Conservation (phyloP, 2,329 filamentous ascomycete genomes). For the Trichoderma guizhouense region DNA sequence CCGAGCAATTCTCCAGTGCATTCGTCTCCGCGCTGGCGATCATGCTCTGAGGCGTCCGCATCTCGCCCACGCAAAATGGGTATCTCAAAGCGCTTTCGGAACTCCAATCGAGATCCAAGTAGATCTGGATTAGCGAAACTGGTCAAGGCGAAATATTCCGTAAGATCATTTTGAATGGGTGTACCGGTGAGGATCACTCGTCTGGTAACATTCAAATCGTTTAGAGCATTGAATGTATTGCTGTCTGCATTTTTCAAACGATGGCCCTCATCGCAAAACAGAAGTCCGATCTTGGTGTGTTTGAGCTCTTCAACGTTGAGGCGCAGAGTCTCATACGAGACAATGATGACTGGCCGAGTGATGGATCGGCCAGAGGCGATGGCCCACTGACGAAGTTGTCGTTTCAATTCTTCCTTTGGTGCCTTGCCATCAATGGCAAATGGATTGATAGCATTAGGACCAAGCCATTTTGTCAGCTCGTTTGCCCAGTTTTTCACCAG, state of each 20-base stretch:
- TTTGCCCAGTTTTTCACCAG: constrained; percentile 98
- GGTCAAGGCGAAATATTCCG: constrained; percentile 92
- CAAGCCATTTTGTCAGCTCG: constrained; percentile 94
- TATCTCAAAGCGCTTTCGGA: constrained; percentile 89
- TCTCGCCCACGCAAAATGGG: constrained; percentile 91
- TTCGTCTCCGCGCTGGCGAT: constrained; percentile 79
- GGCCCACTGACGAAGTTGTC: constrained; percentile 91
- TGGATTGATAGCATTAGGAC: constrained; percentile 81
- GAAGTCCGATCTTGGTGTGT: constrained; percentile 82
- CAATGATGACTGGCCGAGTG: constrained; percentile 89
- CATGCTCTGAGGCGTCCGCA: constrained; percentile 79
- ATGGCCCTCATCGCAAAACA: constrained; percentile 96
- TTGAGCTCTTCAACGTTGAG: constrained; percentile 88
- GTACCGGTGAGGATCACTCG: constrained; percentile 95
- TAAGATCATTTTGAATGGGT: constrained; percentile 97
- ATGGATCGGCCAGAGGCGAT: constrained; percentile 86
- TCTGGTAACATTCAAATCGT: constrained; percentile 82
- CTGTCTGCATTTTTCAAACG: constrained; percentile 95
- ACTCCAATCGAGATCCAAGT: constrained; percentile 83
- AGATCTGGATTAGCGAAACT: constrained; percentile 95
- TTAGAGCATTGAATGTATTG: constrained; percentile 89
- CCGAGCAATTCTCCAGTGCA: constrained; percentile 75
- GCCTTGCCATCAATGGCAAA: constrained; percentile 98
- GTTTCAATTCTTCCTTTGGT: constrained; percentile 85
- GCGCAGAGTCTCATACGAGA: constrained; percentile 94